phyloP scores from a whole-genome alignment of 2,329 filamentous ascomycete species.

The Clonostachys rosea region DNA sequence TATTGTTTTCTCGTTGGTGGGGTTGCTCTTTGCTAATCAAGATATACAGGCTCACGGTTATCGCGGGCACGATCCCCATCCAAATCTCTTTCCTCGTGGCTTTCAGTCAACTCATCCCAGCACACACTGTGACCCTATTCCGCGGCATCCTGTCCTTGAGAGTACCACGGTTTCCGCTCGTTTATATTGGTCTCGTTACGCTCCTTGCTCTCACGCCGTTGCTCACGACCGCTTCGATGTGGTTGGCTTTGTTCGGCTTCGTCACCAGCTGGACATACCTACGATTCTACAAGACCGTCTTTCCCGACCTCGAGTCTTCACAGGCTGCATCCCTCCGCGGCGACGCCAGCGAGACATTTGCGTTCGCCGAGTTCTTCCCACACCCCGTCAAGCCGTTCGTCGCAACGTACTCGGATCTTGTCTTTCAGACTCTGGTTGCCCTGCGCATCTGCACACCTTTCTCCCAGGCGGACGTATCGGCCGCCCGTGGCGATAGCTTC shows the following conservation, averaged over 20 bases:
- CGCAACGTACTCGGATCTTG: conserved; percentile 63
- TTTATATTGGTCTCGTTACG: conserved; percentile 72
- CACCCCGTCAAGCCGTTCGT: conserved; percentile 75
- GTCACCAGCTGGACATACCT: conserved; percentile 91
- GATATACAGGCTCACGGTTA: conserved; percentile 63
- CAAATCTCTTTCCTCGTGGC: conserved; percentile 94
- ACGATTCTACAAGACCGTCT: conserved; percentile 83
- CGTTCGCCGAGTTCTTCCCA: conserved; percentile 94
- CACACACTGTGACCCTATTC: conserved; percentile 94
- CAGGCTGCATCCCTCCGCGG: conserved; percentile 66
- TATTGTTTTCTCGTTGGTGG: background rate
- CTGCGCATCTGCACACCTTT: conserved; percentile 82
- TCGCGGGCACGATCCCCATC: conserved; percentile 83
- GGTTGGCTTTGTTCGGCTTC: conserved; percentile 78
- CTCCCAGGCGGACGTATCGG: conserved; percentile 72
- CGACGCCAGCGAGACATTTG: conserved; percentile 93
- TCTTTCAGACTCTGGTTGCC: conserved; percentile 73
- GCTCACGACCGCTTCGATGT: conserved; percentile 66
- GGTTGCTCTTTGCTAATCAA: background rate
- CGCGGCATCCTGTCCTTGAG: conserved; percentile 84
- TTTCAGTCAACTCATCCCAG: conserved; percentile 95
- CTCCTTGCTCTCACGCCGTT: conserved; percentile 54
- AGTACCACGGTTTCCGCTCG: conserved; percentile 66
- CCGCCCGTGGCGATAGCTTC: conserved; percentile 60
- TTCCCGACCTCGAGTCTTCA: conserved; percentile 61